These are phyloP conservation scores for Mycena belliarum DNA, from an alignment of 768 basidiomycete species.

Conservation along the genomic window DNA sequence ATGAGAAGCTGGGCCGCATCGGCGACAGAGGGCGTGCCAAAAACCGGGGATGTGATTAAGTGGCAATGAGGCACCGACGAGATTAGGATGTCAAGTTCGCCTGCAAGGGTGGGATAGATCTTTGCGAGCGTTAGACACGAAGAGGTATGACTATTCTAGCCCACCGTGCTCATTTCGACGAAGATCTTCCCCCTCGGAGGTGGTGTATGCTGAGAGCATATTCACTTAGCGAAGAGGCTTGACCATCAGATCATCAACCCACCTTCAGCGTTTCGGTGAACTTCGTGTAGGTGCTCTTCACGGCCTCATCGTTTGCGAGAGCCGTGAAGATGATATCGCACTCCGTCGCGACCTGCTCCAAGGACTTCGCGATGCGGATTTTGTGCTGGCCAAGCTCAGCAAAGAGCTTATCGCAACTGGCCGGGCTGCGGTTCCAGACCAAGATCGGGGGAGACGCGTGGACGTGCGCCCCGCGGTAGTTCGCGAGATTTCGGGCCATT, in stretches of 20 bases:
- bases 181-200: constrained; percentile 67
- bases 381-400: constrained; percentile 56
- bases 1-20: constrained; percentile 66
- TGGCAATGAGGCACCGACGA: constrained; percentile 57
- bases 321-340: constrained; percentile 80
- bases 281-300: constrained; percentile 60
- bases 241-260: constrained; percentile 14
- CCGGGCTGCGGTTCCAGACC: constrained; percentile 73
- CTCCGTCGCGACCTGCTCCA: constrained; percentile 59
- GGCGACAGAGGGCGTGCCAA: constrained; percentile 70
- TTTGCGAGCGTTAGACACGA: constrained; percentile 26
- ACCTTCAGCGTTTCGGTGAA: constrained; percentile 64
- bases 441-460: constrained; percentile 52
- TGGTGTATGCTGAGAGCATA: constrained; percentile 37
- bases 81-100: constrained; percentile 69
- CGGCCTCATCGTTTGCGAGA: constrained; percentile 70
- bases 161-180: constrained; percentile 82
- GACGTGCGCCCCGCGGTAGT: constrained; percentile 39
- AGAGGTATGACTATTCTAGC: constrained; percentile 25
- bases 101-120: constrained; percentile 60
- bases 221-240: neutral
- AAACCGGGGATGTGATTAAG: constrained; percentile 77
- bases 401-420: constrained; percentile 59
- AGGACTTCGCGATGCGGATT: constrained; percentile 55
- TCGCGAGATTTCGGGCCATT: constrained; percentile 83